These are phyloP conservation scores for Saitozyma sp. DNA, from an alignment of 768 basidiomycete species.

Conservation along the genomic window DNA sequence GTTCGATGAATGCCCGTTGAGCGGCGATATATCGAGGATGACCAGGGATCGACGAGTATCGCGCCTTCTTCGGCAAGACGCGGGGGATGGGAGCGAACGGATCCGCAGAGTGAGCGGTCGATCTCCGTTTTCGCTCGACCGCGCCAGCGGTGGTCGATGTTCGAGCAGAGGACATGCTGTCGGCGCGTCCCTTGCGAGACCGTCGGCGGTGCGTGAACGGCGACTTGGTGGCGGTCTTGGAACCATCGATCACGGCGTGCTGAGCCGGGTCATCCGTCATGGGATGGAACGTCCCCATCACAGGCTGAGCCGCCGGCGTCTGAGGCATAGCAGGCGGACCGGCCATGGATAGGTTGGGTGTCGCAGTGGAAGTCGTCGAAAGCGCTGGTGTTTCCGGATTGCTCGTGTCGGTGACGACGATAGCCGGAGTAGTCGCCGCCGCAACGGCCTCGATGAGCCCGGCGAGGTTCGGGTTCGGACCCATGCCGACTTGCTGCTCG, in stretches of 20 bases:
- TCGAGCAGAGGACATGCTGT: slow-evolving; percentile 17
- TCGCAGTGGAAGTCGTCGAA: slow-evolving; percentile 11
- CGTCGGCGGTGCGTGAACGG: slow-evolving; percentile 44
- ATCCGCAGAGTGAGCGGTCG: too few relatives aligned
- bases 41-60: slow-evolving; percentile 48
- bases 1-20: slow-evolving; percentile 16
- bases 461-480: slow-evolving; percentile 11
- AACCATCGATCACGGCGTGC: slow-evolving; percentile 45
- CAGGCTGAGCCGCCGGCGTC: slow-evolving; percentile 11
- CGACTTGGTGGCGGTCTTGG: slow-evolving; percentile 34
- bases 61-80: slow-evolving; percentile 9
- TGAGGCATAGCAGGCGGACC: slow-evolving; percentile 1
- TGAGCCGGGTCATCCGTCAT: slow-evolving; percentile 38
- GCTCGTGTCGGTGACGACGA: slow-evolving; percentile 35
- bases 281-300: slow-evolving; percentile 48
- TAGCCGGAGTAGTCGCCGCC: slow-evolving; percentile 8
- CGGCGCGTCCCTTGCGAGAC: slow-evolving; percentile 23
- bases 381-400: background rate
- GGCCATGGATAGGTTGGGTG: slow-evolving; percentile 14
- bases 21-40: slow-evolving; percentile 43
- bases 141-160: background rate
- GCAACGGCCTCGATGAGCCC: background rate
- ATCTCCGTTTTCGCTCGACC: background rate
- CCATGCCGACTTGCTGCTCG: slow-evolving; percentile 16
- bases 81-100: too few relatives aligned